These are phyloP conservation scores for Cucurbita argyrosperma DNA, from an alignment of 306 rosid genomes.

Conservation along the genomic window DNA sequence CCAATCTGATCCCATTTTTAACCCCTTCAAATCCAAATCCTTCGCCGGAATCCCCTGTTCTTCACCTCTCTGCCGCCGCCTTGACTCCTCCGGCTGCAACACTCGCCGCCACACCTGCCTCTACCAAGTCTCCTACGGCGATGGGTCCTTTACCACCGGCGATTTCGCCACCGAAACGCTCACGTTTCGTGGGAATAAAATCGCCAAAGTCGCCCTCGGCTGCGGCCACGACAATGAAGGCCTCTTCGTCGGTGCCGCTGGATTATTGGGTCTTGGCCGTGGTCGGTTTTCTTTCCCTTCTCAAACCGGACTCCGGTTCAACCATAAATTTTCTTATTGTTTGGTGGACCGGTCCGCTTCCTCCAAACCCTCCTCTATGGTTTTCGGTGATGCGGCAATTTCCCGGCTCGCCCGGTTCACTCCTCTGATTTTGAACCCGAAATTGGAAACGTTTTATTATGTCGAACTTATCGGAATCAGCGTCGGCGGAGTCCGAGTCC, in stretches of 20 bases:
- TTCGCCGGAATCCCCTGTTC: not conserved
- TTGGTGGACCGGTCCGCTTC: slow-evolving; percentile 49
- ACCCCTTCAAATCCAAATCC: slow-evolving; percentile 28
- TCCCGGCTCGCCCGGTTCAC: slow-evolving; percentile 49
- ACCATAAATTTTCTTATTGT: slow-evolving; percentile 49
- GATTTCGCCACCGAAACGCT: slow-evolving; percentile 53
- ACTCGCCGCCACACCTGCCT: slow-evolving; percentile 16
- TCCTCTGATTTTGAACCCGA: slow-evolving; percentile 34
- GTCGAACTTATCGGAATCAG: slow-evolving; percentile 41
- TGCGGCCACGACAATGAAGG: slow-evolving; percentile 58
- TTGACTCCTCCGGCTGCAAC: slow-evolving; percentile 37
- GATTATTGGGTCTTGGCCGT: slow-evolving; percentile 42
- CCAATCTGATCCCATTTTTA: slow-evolving; percentile 33
- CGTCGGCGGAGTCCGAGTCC: slow-evolving; percentile 40
- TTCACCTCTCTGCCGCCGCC: slow-evolving; percentile 10
- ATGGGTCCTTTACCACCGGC: slow-evolving; percentile 47
- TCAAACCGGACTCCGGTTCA: slow-evolving; percentile 42
- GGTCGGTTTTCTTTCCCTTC: slow-evolving; percentile 39
- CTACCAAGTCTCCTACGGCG: slow-evolving; percentile 55
- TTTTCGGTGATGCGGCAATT: slow-evolving; percentile 39
- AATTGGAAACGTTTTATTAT: slow-evolving; percentile 44
- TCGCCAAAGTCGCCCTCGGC: slow-evolving; percentile 36
- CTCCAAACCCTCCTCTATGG: slow-evolving; percentile 27
- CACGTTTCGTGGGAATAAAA: slow-evolving; percentile 28
- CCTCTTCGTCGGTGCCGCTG: slow-evolving; percentile 45